These are phyloP conservation scores for Nyssa sinensis DNA, from an alignment of 148 eudicot species.

Conservation along the genomic window DNA sequence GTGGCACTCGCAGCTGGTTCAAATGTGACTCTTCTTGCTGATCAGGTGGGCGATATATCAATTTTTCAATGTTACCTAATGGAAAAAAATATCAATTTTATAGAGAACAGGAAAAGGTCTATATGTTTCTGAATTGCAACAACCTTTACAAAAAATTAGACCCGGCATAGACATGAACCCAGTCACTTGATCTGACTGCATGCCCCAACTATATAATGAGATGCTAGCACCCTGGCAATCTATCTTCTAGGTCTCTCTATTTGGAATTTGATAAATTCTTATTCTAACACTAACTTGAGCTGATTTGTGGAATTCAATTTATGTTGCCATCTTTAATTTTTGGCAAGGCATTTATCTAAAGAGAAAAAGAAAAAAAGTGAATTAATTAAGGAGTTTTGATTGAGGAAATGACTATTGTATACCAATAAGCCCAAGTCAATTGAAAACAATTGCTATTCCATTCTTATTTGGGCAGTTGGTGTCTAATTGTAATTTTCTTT, in stretches of 20 bases:
- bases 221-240: background rate
- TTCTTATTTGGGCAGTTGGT: background rate
- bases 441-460: background rate
- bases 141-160: background rate
- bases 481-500: background rate
- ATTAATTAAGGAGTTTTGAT: background rate
- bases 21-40: slow-evolving; percentile 98
- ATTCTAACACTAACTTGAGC: background rate
- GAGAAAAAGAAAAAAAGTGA: background rate
- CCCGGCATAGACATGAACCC: background rate
- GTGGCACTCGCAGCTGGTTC: slow-evolving; percentile 99
- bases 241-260: background rate
- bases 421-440: background rate
- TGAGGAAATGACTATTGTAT: background rate
- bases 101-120: background rate
- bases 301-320: background rate
- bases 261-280: background rate
- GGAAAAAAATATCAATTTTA: background rate
- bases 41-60: slow-evolving; percentile 59
- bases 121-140: background rate
- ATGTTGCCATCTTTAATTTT: background rate
- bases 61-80: background rate
- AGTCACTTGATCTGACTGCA: background rate
- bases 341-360: background rate
- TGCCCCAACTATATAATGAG: background rate